phyloP scores from a whole-genome alignment of 2,329 filamentous ascomycete genomes.

The Tolypocladium paradoxum region DNA sequence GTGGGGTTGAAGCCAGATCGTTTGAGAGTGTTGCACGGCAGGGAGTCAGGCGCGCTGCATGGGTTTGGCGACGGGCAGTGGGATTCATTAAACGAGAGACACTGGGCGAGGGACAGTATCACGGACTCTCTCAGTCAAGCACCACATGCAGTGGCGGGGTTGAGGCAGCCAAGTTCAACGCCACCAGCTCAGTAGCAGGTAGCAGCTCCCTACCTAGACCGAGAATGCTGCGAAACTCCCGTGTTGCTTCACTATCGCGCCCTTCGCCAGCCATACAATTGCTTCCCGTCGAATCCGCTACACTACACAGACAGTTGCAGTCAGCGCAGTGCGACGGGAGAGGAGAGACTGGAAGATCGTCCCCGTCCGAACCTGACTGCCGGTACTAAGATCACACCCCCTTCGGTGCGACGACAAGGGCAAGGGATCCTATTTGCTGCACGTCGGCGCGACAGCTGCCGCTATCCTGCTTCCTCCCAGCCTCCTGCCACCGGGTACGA shows the following conservation, averaged over 20 bases:
- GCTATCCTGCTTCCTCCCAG: constrained; percentile 3
- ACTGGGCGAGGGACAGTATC: too few species aligned
- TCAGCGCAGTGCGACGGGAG: background rate
- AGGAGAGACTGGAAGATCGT: background rate
- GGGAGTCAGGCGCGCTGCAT: background rate
- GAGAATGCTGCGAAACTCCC: background rate
- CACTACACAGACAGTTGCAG: background rate
- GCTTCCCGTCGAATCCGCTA: background rate
- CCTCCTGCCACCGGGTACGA: background rate
- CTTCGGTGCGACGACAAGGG: background rate
- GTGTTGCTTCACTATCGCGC: background rate
- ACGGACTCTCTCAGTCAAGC: too few species aligned
- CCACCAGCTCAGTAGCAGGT: too few species aligned
- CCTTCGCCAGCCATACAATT: background rate
- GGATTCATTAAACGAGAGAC: background rate
- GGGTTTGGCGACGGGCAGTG: background rate
- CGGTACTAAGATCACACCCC: background rate
- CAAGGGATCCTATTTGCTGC: background rate
- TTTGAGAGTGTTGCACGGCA: background rate
- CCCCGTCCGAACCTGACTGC: background rate
- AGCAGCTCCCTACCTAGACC: too few species aligned
- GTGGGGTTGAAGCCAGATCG: background rate
- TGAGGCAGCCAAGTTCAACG: too few species aligned
- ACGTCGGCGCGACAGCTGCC: constrained; percentile 2
- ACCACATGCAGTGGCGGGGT: background rate